These are phyloP conservation scores for Eucalyptus urophylla DNA, from an alignment of 345 rosid species.

Conservation along the genomic window DNA sequence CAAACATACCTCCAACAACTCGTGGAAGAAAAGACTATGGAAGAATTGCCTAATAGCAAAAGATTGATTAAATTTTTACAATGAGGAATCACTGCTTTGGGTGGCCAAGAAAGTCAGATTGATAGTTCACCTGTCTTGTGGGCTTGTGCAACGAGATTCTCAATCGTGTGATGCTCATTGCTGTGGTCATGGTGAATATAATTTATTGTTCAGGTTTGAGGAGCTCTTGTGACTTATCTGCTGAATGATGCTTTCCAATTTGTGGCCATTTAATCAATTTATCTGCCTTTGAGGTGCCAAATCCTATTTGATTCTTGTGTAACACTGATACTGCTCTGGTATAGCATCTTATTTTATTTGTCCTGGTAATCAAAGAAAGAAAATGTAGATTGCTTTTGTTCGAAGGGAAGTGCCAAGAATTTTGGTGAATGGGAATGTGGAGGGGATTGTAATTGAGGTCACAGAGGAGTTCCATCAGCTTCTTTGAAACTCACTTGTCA, in stretches of 20 bases:
- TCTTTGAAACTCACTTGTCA: not conserved
- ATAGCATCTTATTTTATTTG: not conserved
- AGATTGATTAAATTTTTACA: not conserved
- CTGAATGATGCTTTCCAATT: not conserved
- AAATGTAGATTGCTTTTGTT: not conserved
- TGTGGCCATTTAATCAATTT: not conserved
- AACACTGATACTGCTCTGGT: not conserved
- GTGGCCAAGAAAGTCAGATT: constrained; percentile 40
- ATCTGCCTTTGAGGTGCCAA: not conserved
- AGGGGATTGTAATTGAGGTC: not conserved
- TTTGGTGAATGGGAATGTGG: not conserved
- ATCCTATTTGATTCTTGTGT: not conserved
- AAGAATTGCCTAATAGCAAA: constrained; percentile 46
- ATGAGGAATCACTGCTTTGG: constrained; percentile 20
- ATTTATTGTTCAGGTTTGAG: constrained; percentile 15
- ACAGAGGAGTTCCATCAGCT: not conserved
- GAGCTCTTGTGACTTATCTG: not conserved
- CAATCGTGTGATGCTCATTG: constrained; percentile 14
- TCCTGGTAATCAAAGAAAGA: not conserved
- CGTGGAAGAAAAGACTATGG: constrained; percentile 88
- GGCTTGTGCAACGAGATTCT: constrained; percentile 12
- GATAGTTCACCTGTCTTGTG: constrained; percentile 54
- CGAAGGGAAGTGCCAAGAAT: not conserved
- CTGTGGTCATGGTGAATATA: constrained; percentile 39
- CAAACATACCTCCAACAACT: constrained; percentile 67